phyloP scores from a whole-genome alignment of 495 filamentous ascomycete species.

The Chaetomium fimeti region DNA sequence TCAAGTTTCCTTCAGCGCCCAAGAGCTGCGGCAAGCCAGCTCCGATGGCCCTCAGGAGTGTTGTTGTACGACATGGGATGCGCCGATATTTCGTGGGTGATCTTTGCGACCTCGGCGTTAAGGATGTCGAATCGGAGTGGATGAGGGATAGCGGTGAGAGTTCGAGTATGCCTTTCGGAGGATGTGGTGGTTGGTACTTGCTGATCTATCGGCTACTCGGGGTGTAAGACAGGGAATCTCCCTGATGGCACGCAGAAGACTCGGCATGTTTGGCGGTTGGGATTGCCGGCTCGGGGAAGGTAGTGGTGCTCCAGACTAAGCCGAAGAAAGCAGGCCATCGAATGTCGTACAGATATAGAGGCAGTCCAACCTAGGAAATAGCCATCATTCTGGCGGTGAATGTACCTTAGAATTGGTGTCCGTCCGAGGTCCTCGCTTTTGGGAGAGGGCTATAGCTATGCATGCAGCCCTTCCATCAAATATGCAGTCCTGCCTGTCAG shows the following conservation, averaged over 20 bases:
- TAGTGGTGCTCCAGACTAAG: not conserved
- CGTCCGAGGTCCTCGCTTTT: not conserved
- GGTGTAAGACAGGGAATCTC: not conserved
- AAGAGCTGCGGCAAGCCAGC: not conserved
- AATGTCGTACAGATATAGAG: slow-evolving; percentile 7
- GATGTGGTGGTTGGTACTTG: not conserved
- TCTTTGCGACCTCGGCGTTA: not conserved
- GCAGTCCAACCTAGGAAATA: slow-evolving; percentile 6
- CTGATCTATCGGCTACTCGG: not conserved
- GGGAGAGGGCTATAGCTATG: not conserved
- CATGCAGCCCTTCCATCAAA: slow-evolving; percentile 3
- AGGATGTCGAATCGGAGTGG: not conserved
- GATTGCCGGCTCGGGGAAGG: not conserved
- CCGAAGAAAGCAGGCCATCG: not conserved
- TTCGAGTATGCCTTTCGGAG: not conserved
- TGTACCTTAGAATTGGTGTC: not conserved
- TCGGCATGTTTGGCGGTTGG: not conserved
- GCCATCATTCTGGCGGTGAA: slow-evolving; percentile 13
- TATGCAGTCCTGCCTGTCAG: slow-evolving; percentile 6
- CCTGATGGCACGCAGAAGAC: slow-evolving; percentile 9
- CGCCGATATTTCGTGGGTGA: not conserved
- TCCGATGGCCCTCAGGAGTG: not conserved
- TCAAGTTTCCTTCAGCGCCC: not conserved
- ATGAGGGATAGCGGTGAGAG: slow-evolving; percentile 4
- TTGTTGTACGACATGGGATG: slow-evolving; percentile 3